A percentile compares a stretch with the other conserved stretches of the same genome.
Evolutionary conservation across 257 asterid genomes (phyloP).

Genomic region (Knoxia roxburghii): DNA sequence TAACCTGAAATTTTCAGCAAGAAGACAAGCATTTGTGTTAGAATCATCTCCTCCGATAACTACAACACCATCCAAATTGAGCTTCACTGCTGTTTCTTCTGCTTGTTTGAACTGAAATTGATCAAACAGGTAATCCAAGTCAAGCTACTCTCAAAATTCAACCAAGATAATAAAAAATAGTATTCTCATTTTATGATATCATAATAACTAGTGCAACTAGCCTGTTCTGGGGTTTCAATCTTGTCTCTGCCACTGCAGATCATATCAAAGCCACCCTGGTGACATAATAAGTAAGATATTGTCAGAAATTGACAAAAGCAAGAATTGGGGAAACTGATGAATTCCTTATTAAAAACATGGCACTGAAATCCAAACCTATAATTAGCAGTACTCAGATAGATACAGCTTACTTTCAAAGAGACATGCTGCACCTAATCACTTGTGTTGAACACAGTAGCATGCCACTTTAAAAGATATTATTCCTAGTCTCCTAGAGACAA

Average conservation of each 20-base stretch:
- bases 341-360: background rate
- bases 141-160: background rate
- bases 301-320: background rate
- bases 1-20: constrained; percentile 81
- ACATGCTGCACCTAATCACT: background rate
- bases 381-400: background rate
- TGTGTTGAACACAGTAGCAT: background rate
- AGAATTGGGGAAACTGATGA: background rate
- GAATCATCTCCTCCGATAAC: constrained; percentile 98
- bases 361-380: background rate
- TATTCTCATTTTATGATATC: background rate
- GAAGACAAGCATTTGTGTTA: constrained; percentile 97
- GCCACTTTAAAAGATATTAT: background rate
- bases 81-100: constrained; percentile 81
- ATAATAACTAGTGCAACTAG: constrained; percentile 8
- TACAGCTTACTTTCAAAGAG: background rate
- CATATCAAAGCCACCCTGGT: constrained; percentile 99
- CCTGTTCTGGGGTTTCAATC: constrained; percentile 98
- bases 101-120: constrained; percentile 84
- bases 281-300: constrained; percentile 6
- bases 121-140: constrained; percentile 8
- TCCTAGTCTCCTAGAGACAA: background rate
- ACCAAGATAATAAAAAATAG: background rate
- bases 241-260: constrained; percentile 98
- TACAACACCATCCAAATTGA: constrained; percentile 90